Evolutionary conservation across 1,284 basidiomycete genomes (phyloP), one percentile per base, ranked within the genome.

Genomic region (Cerioporus squamosus): DNA sequence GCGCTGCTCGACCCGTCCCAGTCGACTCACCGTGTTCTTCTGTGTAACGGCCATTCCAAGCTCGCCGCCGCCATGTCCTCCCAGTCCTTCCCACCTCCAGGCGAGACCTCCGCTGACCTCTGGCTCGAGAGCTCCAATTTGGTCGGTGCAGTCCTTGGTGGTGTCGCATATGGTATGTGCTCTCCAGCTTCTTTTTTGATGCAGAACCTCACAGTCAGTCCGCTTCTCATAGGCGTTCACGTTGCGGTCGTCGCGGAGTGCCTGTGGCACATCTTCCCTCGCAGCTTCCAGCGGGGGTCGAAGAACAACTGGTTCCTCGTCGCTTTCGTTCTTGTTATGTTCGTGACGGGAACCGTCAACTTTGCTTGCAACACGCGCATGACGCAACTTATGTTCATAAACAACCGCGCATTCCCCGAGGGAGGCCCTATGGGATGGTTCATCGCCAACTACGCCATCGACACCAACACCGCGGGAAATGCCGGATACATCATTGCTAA

Each of bases 81-180:
- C 40, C 33, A 36, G 47, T 10, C 22, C 23, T 49, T 24, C 23
- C 20, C 62, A 2, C 65, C 68, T 20, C 58, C 50, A 5, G 53
- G 57, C 18, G 65, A 66, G 59, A 45, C 66, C 31, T 22, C 53
- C 24, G 36, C 55, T 17, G 60, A 64, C 33, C 61, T 73, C 22
- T 72, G 71, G 62, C 60, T 68, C 9, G 73, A 74, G 58, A 63
- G 66, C 42, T 70, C 70, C 29, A 72, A 69, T 65, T 63, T 74
- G 5, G 68, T 68, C 24, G 72, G 72, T 10, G 66, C 63, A 2
- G 65, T 72, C 36, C 54, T 74, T 10, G 65, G 63, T 36, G 66
- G 67, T 17, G 63, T 73, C 12, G 69, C 66, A 0, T 74, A 72
- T 53, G 73, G 73, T 49, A 63, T 61, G 44, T 42, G 68, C 62